A percentile compares a stretch with the other conserved stretches of the same genome.
Conservation (phyloP, 208 protist genomes). For the Acanthamoeba royreba region DNA sequence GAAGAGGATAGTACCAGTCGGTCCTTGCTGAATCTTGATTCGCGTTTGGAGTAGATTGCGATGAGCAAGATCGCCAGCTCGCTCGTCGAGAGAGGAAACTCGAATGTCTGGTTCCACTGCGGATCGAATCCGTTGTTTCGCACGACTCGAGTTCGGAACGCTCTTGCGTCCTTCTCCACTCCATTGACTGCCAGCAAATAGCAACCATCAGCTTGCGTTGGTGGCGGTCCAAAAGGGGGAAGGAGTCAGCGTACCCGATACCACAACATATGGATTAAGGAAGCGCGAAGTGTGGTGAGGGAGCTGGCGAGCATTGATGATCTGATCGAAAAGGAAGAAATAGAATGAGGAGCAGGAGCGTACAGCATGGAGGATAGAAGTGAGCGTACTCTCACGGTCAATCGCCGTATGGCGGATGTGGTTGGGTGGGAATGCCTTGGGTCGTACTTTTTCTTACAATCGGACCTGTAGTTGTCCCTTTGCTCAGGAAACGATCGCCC, state of each 20-base stretch:
- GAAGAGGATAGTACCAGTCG: not conserved
- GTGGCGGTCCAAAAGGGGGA: not conserved
- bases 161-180: not conserved
- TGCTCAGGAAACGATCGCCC: too few species aligned
- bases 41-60: constrained; percentile 56
- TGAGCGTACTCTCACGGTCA: not conserved
- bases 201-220: not conserved
- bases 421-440: not conserved
- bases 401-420: not conserved
- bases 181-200: not conserved
- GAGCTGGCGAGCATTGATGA: constrained; percentile 60
- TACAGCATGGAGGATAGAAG: not conserved
- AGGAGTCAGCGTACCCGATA: not conserved
- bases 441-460: not conserved
- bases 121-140: constrained; percentile 69
- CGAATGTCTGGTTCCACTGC: constrained; percentile 53
- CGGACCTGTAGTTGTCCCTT: too few species aligned
- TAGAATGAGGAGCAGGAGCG: not conserved
- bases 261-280: constrained; percentile 57
- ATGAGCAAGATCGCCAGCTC: constrained; percentile 56
- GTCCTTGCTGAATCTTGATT: constrained; percentile 54
- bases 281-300: constrained; percentile 44
- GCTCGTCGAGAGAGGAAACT: constrained; percentile 34
- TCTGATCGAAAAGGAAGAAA: not conserved
- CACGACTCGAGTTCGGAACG: not conserved